These are phyloP conservation scores for Nadsonia starkeyi-henricii DNA, from an alignment of 1,139 yeast species.

Conservation along the genomic window DNA sequence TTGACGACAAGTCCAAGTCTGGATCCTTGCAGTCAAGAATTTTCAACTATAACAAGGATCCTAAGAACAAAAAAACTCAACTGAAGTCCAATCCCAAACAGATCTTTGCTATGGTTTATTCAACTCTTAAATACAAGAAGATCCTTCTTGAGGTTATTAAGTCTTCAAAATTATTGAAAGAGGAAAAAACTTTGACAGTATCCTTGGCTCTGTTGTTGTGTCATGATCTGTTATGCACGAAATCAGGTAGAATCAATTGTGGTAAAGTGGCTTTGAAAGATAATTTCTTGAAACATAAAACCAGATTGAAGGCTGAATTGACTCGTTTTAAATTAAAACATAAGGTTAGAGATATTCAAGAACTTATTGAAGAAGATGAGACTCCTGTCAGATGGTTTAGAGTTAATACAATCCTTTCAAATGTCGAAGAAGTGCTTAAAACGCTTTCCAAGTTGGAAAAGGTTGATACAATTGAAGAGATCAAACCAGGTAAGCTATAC, in stretches of 20 bases:
- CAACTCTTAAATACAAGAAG: constrained; percentile 58
- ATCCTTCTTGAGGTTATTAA: constrained; percentile 47
- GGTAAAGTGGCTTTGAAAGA: constrained; percentile 83
- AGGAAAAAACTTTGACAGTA: constrained; percentile 26
- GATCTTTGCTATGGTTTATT: constrained; percentile 66
- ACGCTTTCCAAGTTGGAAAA: constrained; percentile 35
- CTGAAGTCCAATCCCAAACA: constrained; percentile 61
- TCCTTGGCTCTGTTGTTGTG: constrained; percentile 49
- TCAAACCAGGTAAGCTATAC: constrained; percentile 36
- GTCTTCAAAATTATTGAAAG: constrained; percentile 43
- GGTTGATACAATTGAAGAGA: constrained; percentile 35
- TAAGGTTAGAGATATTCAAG: constrained; percentile 37
- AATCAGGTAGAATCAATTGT: constrained; percentile 72
- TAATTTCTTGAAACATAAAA: constrained; percentile 60
- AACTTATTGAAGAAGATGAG: constrained; percentile 33
- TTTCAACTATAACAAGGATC: constrained; percentile 36
- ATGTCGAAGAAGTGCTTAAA: constrained; percentile 27
- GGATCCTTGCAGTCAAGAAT: constrained; percentile 60
- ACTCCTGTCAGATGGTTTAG: constrained; percentile 86
- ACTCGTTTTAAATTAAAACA: constrained; percentile 62
- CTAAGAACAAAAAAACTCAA: constrained; percentile 20
- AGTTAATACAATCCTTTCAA: constrained; percentile 39
- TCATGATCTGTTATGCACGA: constrained; percentile 68
- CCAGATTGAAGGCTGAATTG: constrained; percentile 70
- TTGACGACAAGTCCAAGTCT: constrained; percentile 28